These are phyloP conservation scores for Gentiana macrophylla DNA, from an alignment of 257 asterid genomes.

Conservation along the genomic window DNA sequence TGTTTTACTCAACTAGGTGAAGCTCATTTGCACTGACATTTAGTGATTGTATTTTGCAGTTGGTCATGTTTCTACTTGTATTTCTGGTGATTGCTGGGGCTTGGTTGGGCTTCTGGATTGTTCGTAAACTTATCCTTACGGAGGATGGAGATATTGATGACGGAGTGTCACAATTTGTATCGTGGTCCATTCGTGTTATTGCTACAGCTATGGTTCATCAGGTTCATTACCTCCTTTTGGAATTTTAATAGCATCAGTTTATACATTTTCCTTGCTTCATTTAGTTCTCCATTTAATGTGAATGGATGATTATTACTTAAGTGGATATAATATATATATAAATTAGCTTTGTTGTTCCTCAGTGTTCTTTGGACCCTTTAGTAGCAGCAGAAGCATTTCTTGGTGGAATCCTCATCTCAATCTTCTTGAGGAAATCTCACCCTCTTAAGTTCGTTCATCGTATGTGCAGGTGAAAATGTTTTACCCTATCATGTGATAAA, in stretches of 20 bases:
- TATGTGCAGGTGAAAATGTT: slow-evolving; percentile 42
- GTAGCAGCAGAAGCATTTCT: slow-evolving; percentile 60
- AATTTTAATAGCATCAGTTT: neutral
- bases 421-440: slow-evolving; percentile 26
- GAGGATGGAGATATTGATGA: slow-evolving; percentile 71
- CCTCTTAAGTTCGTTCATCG: slow-evolving; percentile 34
- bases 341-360: slow-evolving; percentile 15
- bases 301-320: neutral
- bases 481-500: too few species aligned
- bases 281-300: neutral
- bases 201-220: slow-evolving; percentile 74
- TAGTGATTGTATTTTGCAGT: slow-evolving; percentile 33
- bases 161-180: slow-evolving; percentile 58
- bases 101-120: slow-evolving; percentile 89
- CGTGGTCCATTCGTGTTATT: slow-evolving; percentile 67
- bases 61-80: slow-evolving; percentile 46
- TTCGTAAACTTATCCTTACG: slow-evolving; percentile 70
- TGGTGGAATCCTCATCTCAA: slow-evolving; percentile 44
- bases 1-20: too few species aligned
- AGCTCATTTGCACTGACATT: slow-evolving; percentile 10
- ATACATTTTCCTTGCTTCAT: neutral
- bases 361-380: slow-evolving; percentile 72
- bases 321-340: neutral
- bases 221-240: slow-evolving; percentile 25
- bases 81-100: slow-evolving; percentile 74